These are phyloP conservation scores for Remersonia thermophila DNA, from an alignment of 2,329 filamentous ascomycete species.

Conservation along the genomic window DNA sequence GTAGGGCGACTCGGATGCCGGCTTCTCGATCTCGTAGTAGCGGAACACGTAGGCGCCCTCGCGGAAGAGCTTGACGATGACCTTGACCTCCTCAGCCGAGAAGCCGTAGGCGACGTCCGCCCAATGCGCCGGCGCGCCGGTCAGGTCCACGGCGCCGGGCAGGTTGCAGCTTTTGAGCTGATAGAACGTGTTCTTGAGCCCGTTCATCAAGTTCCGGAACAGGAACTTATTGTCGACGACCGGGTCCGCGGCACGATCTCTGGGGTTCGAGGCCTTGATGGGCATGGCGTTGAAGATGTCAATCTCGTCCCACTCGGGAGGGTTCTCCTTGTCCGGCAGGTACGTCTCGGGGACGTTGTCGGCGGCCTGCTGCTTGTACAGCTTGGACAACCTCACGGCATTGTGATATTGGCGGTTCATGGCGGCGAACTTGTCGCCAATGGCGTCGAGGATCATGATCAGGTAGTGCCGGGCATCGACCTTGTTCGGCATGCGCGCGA, in stretches of 20 bases:
- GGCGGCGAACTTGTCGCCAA: conserved; percentile 92
- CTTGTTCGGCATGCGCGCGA: conserved; percentile 87
- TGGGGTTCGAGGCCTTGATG: conserved; percentile 86
- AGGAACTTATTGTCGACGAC: conserved; percentile 96
- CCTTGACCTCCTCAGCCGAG: conserved; percentile 89
- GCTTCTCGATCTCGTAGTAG: conserved; percentile 87
- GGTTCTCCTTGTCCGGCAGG: conserved; percentile 65
- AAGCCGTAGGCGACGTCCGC: conserved; percentile 92
- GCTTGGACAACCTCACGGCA: conserved; percentile 80
- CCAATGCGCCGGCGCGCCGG: conserved; percentile 80
- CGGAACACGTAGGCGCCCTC: conserved; percentile 94
- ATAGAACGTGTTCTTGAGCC: conserved; percentile 92
- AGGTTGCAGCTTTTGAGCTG: conserved; percentile 86
- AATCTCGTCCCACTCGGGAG: conserved; percentile 93
- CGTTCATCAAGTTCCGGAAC: conserved; percentile 92
- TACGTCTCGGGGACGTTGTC: conserved; percentile 58
- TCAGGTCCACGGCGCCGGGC: conserved; percentile 55
- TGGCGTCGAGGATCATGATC: conserved; percentile 94
- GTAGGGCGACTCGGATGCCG: conserved; percentile 57
- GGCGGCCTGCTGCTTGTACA: conserved; percentile 58
- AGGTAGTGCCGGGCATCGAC: conserved; percentile 88
- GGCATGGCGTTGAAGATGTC: conserved; percentile 95
- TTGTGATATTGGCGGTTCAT: conserved; percentile 97
- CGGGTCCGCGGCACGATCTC: conserved; percentile 78
- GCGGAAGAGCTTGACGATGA: conserved; percentile 93